Evolutionary conservation across 495 filamentous ascomycete species (phyloP), one percentile per base, ranked within the genome.

Genomic region (Neurospora hispaniola): DNA sequence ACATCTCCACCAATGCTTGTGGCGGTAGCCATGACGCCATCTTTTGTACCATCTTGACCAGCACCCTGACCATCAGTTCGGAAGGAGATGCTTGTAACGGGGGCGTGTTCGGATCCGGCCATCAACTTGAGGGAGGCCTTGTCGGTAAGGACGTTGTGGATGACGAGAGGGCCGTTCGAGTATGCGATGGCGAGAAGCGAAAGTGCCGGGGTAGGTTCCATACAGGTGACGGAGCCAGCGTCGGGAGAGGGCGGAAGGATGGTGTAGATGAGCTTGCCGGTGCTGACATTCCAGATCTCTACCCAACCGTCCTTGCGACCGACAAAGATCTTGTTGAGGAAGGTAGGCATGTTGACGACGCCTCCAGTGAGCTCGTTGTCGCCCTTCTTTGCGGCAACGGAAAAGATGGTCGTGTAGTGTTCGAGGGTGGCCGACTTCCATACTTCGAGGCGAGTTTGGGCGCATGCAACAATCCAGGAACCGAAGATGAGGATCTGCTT

Each of bases 271-370:
- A 97, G 85, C 78, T 94, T 96, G 74, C 93, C 93, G 23, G 91
- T 95, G 78, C 90, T 94, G 71, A 98, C 82, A 78, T 99, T 99
- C 96, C 96, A 98, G 71, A 99, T 94, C 78, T 98, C 95, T 23
- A 98, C 88, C 79, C 87, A 89, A n/a, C 96, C 96, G 78, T 98
- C 93, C 73, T 85, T 86, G 73, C 93, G 89, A 6, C 93, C 96
- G 42, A 92, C 90, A 71, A 98, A 92, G 40, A 99, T 86, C 81
- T 99, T 99, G 85, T 98, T 99, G 35, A 98, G 82, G 81, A 91
- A 98, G 1, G 95, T 97, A 16, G 94, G 93, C 91, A 97, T 92
- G 77, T 87, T 94, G 78, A 86, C 89, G 68, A 97, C 85, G 42
- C 89, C 86, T 9, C 92, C 91, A 0, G 91, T 92, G 31, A 96